phyloP scores from a whole-genome alignment of 169 alveolate species.

The Plasmodium relictum region DNA sequence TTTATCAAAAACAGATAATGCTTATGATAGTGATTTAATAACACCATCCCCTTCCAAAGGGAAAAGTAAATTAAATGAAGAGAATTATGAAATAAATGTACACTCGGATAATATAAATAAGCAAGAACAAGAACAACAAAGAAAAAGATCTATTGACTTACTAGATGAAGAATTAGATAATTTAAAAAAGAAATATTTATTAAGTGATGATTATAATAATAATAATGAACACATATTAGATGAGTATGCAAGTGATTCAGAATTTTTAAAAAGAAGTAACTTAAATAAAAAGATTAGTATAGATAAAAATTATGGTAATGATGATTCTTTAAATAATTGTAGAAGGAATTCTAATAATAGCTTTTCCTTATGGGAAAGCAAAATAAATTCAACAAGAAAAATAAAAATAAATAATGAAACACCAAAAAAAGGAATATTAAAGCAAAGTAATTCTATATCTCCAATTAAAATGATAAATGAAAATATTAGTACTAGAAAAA shows the following conservation, averaged over 20 bases:
- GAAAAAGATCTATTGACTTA: slow-evolving; percentile 27
- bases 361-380: slow-evolving; percentile 38
- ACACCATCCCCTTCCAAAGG: slow-evolving; percentile 72
- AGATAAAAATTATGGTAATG: slow-evolving; percentile 58
- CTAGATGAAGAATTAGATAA: slow-evolving; percentile 24
- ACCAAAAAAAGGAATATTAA: slow-evolving; percentile 63
- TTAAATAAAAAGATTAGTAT: slow-evolving; percentile 19
- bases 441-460: slow-evolving; percentile 41
- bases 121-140: neutral
- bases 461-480: slow-evolving; percentile 55
- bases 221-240: neutral
- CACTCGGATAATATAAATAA: neutral
- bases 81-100: neutral
- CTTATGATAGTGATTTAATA: slow-evolving; percentile 50
- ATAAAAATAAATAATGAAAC: slow-evolving; percentile 47
- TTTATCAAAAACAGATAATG: slow-evolving; percentile 31
- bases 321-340: slow-evolving; percentile 49
- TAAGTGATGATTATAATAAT: neutral
- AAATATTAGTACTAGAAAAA: slow-evolving; percentile 51
- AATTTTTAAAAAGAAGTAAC: slow-evolving; percentile 24
- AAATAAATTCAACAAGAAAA: slow-evolving; percentile 37
- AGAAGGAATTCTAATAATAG: slow-evolving; percentile 27
- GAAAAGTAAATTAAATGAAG: neutral
- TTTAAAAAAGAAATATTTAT: slow-evolving; percentile 1
- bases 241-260: slow-evolving; percentile 56